Base-by-base conservation (phyloP, 2,329 filamentous ascomycete species). In the Mycogone perniciosa region DNA sequence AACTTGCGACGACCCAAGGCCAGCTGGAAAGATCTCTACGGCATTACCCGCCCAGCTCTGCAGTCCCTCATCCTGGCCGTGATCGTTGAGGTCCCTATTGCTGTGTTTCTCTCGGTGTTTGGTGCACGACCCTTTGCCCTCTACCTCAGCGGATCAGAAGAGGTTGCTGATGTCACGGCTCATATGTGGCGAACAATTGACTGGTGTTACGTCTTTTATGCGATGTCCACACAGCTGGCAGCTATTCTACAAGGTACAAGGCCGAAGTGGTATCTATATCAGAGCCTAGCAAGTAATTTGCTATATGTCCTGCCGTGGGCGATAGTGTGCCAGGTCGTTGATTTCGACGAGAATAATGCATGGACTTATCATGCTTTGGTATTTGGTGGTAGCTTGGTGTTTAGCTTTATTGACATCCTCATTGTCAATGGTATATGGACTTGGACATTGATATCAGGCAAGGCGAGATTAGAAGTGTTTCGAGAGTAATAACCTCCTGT, bases 281-380 rank as follows among this genome's bases (percentile, higher is more conserved):
- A 88, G 62, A 82, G 80, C 4, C 66, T 89, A 1, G 75, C 70
- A 0, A 86, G 83, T 6, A 89, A 88, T 58, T 44, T 89, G 0
- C 63, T 84, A 0, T 88, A 84, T 60, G 83, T 88, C 0, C 65
- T 89, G 3, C 85, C 84, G 0, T 89, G 85, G 84, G 84, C 85
- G 0, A 79, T 89, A 38, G 81, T 77, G 0, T 81, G 77, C 53
- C 77, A 75, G 46, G 71, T 67, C 4, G 67, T 66, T n/a, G 49
- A 66, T 2, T 65, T 85, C 42, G 72, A 75, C 6, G 62, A 70
- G 3, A 65, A 66, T 0, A 76, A 81, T 58, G 83, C 85, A 0
- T 88, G 84, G 85, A 81, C 73, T 0, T 88, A 84, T 60, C 80
- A 87, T 57, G 73, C 76, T 0, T 63, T 85, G 29, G 78, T 88